Base-by-base conservation (phyloP, 192 early-diverging fungal genomes). In the Umbelopsis sp. region DNA sequence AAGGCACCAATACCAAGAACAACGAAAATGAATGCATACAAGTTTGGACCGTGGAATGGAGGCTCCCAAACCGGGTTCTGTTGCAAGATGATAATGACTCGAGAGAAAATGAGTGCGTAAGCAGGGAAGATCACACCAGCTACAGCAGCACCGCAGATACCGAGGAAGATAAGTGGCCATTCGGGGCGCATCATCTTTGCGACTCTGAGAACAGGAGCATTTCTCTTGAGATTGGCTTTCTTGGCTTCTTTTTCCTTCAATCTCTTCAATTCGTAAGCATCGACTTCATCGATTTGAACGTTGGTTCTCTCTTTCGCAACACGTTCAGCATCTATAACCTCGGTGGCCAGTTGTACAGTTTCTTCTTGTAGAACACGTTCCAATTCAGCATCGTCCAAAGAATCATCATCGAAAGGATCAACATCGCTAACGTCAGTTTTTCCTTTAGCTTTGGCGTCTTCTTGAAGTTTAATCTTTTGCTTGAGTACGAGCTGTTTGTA, bases 81-180 rank as follows among this genome's bases (percentile, higher is more conserved):
- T 67, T 53, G 33, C 67, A 82, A 79, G 4, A 83, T 76, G 25
- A 78, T 58, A 68, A 86, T 74, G 20, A 74, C 65, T n/a, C 74
- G 67, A 51, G 88, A 78, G 70, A 89, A 91, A 71, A 91, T 77
- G 21, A 91, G 72, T 35, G 94, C 87, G 74, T 94, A 96, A 18
- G 88, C 69, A 11, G 95, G 95, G 69, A 92, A 86, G n/a, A 91
- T 48, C 15, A 82, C 84, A 52, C 94, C 95, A 72, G 87, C 89
- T 46, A 90, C 69, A 18, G 84, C 73, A n/a, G 91, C 81, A 21
- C 84, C 83, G 22, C 91, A 45, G 7, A 80, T 50, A 49, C 90
- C 94, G 9, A 89, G 53, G 25, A 82, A 22, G 21, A 95, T 67
- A 6, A 81, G 46, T 12, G 21, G 10, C 82, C 79, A 80, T 67